Percentiles rank a stretch among this genome's conserved stretches.
phyloP scores from a whole-genome alignment of 2,329 filamentous ascomycete species.

The Hypomyces rosellus region DNA sequence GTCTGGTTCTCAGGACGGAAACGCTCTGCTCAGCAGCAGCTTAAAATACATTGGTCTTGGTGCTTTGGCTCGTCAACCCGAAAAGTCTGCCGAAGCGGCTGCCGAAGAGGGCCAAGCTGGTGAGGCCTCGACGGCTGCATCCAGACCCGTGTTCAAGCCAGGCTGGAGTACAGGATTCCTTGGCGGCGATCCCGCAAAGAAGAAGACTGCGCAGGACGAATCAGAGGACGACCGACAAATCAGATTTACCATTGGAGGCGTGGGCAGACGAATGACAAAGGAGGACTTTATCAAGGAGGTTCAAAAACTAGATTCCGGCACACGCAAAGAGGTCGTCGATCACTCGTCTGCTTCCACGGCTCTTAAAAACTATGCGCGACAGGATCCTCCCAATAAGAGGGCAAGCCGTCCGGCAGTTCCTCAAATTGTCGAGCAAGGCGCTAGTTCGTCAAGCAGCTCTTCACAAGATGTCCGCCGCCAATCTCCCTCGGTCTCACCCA shows the following conservation, averaged over 20 bases:
- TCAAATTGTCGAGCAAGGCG: slow-evolving; percentile 15
- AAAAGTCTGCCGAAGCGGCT: slow-evolving; percentile 27
- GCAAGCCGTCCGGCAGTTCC: slow-evolving; percentile 7
- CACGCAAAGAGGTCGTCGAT: slow-evolving; percentile 49
- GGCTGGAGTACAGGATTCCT: slow-evolving; percentile 46
- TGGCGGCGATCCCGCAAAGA: slow-evolving; percentile 20
- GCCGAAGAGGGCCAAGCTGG: slow-evolving; percentile 27
- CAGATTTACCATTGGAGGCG: slow-evolving; percentile 68
- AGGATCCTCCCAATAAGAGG: slow-evolving; percentile 23
- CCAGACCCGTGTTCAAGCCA: slow-evolving; percentile 36
- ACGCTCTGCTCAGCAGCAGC: slow-evolving; percentile 35
- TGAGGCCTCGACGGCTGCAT: slow-evolving; percentile 21
- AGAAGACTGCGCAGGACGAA: slow-evolving; percentile 36
- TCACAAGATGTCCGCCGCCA: slow-evolving; percentile 6
- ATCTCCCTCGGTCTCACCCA: slow-evolving; percentile 16
- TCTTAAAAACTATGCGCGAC: slow-evolving; percentile 44
- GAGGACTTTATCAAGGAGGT: slow-evolving; percentile 73
- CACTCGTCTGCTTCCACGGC: slow-evolving; percentile 41
- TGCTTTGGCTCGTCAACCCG: slow-evolving; percentile 34
- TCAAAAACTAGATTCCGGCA: slow-evolving; percentile 62
- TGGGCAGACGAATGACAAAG: slow-evolving; percentile 71
- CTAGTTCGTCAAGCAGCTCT: slow-evolving; percentile 16
- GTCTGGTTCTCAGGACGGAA: slow-evolving; percentile 32
- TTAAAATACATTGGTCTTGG: slow-evolving; percentile 51
- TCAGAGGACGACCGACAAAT: slow-evolving; percentile 64